Base-by-base conservation (phyloP, 2,329 filamentous ascomycete species). In the Fusarium sp. region DNA sequence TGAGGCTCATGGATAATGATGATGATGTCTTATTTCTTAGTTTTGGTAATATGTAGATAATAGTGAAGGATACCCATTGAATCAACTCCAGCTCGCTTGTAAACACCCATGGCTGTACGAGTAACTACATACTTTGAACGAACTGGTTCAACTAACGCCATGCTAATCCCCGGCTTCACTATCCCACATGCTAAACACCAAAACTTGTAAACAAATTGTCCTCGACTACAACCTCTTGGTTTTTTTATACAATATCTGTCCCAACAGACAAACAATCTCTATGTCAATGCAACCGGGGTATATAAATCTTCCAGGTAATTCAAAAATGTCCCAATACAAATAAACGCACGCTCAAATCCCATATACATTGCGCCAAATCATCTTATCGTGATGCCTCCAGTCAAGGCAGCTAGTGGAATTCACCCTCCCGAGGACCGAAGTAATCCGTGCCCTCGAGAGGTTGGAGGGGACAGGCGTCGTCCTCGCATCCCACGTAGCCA, bases 401-500 rank as follows among this genome's bases (percentile, higher is more conserved):
- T 24, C 7, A 2, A n/a, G 28, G 39, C 11, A 32, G 32, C 62
- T 75, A 72, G 51, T 71, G 63, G 65, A 85, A 86, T 1, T 83
- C 76, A 8, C 84, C 84, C 41, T 83, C 63, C 42, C 82, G 79
- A 26, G 83, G 83, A 22, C 83, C 83, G 70, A 84, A 84, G 48
- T 82, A 83, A 60, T 84, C 82, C 22, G 80, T 81, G 4, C 77
- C 69, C 6, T 69, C 75, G 12, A 86, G 75, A 11, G 74, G 77
- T 67, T 81, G 79, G 56, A 83, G 77, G 17, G 80, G 79, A 68
- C 85, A 87, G 8, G 83, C 80, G 22, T 78, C 74, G 63, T 81
- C 82, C 73, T 87, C 85, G 45, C 85, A 85, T 36, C 85, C 85
- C 58, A 81, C 71, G 22, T 81, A 79, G 8, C 82, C 79, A 13